A percentile compares a stretch with the other conserved stretches of the same genome.
Evolutionary conservation across 2,329 filamentous ascomycete genomes (phyloP).

Genomic region (Ophioceras dolichostomum): DNA sequence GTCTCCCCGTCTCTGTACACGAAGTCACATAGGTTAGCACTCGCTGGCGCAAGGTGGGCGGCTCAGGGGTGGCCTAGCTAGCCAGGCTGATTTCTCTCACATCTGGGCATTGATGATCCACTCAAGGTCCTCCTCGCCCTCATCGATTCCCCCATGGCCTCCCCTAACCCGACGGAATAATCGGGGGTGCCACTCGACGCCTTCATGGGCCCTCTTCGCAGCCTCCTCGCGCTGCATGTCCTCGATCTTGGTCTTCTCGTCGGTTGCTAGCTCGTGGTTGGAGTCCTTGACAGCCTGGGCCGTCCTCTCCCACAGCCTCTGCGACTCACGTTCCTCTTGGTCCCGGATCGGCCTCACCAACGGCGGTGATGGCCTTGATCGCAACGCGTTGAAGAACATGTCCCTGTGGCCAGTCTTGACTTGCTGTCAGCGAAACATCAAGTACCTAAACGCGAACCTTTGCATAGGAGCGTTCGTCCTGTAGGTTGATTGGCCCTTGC

Average conservation of each 20-base stretch:
- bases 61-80: too few species aligned
- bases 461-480: not conserved
- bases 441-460: not conserved
- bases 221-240: conserved; percentile 86
- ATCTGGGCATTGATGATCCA: conserved; percentile 87
- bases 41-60: too few species aligned
- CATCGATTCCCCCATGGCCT: conserved; percentile 57
- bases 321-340: conserved; percentile 83
- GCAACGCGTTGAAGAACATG: conserved; percentile 76
- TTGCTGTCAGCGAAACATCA: conserved; percentile 5
- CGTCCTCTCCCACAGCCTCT: conserved; percentile 74
- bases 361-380: conserved; percentile 65
- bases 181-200: conserved; percentile 76
- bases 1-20: conserved; percentile 50
- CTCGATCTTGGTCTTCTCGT: conserved; percentile 94
- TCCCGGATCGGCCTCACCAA: conserved; percentile 66
- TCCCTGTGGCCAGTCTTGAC: conserved; percentile 75
- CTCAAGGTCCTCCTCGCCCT: conserved; percentile 81
- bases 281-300: conserved; percentile 69
- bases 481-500: not conserved
- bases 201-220: conserved; percentile 62
- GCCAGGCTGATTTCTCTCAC: too few species aligned
- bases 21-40: conserved; percentile 2
- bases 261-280: conserved; percentile 81
- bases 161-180: conserved; percentile 69